phyloP scores from a whole-genome alignment of 257 asterid species.

The Salvia splendens region DNA sequence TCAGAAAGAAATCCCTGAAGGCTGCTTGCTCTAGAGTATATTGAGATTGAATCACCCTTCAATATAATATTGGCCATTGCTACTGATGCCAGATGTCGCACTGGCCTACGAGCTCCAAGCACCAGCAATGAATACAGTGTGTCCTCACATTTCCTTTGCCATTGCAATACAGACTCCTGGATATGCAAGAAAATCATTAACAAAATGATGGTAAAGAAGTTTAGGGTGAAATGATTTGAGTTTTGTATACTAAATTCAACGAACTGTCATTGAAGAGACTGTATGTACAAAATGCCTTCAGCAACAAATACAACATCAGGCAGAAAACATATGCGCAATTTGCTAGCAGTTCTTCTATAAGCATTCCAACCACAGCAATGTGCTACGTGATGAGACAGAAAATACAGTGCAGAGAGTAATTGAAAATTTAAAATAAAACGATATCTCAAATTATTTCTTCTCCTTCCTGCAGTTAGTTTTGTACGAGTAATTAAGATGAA shows the following conservation, averaged over 20 bases:
- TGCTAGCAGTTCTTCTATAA: neutral
- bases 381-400: constrained; percentile 8
- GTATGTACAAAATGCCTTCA: neutral
- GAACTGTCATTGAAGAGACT: neutral
- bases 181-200: constrained; percentile 14
- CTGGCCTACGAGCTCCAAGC: constrained; percentile 95
- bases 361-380: constrained; percentile 17
- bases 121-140: constrained; percentile 83
- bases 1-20: constrained; percentile 97
- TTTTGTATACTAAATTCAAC: neutral
- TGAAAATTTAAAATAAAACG: constrained; percentile 1
- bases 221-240: neutral
- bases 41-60: constrained; percentile 85
- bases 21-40: constrained; percentile 97
- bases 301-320: constrained; percentile 18
- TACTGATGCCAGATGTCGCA: constrained; percentile 90
- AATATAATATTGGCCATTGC: constrained; percentile 87
- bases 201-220: neutral
- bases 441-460: neutral
- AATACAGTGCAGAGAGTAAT: neutral
- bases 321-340: constrained; percentile 1
- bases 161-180: constrained; percentile 78
- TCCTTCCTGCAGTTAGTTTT: neutral
- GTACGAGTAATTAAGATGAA: neutral
- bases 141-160: constrained; percentile 96